Evolutionary conservation across 2,329 filamentous ascomycete genomes (phyloP).

Genomic region (Sarocladium brachiariae): DNA sequence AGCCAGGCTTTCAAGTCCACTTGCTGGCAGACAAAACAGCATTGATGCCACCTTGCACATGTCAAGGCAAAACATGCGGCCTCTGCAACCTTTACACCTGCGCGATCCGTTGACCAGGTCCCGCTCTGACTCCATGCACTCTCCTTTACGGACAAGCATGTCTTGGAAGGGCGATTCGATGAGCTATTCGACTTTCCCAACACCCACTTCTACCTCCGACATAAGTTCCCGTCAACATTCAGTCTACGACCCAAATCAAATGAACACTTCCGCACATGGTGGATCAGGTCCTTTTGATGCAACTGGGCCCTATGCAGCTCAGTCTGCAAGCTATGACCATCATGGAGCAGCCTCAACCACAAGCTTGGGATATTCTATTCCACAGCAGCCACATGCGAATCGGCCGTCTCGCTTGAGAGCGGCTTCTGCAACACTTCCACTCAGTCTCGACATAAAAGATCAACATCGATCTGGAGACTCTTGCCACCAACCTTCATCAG

Average conservation of each 20-base stretch:
- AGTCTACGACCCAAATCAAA: slow-evolving; percentile 43
- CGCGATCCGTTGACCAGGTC: slow-evolving; percentile 51
- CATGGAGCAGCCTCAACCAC: background rate
- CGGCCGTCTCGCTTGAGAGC: slow-evolving; percentile 40
- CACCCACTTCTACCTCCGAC: slow-evolving; percentile 37
- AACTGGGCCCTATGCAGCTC: slow-evolving; percentile 17
- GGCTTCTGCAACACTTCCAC: slow-evolving; percentile 39
- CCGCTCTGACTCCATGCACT: slow-evolving; percentile 51
- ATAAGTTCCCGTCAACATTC: slow-evolving; percentile 40
- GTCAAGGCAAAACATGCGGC: slow-evolving; percentile 39
- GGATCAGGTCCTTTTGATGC: slow-evolving; percentile 42
- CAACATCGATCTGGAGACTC: slow-evolving; percentile 33
- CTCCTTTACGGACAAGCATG: slow-evolving; percentile 52
- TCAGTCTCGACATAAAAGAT: slow-evolving; percentile 37
- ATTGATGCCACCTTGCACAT: slow-evolving; percentile 39
- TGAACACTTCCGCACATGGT: slow-evolving; percentile 20
- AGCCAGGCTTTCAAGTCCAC: slow-evolving; percentile 45
- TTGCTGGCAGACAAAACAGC: slow-evolving; percentile 38
- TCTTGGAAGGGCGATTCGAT: slow-evolving; percentile 56
- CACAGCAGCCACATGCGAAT: slow-evolving; percentile 25
- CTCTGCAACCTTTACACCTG: slow-evolving; percentile 51
- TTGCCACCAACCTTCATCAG: slow-evolving; percentile 16
- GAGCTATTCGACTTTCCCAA: slow-evolving; percentile 48
- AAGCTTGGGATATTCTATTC: background rate
- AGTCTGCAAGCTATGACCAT: background rate